These are phyloP conservation scores for Colletotrichum higginsianum DNA, from an alignment of 2,329 filamentous ascomycete genomes.

Conservation along the genomic window DNA sequence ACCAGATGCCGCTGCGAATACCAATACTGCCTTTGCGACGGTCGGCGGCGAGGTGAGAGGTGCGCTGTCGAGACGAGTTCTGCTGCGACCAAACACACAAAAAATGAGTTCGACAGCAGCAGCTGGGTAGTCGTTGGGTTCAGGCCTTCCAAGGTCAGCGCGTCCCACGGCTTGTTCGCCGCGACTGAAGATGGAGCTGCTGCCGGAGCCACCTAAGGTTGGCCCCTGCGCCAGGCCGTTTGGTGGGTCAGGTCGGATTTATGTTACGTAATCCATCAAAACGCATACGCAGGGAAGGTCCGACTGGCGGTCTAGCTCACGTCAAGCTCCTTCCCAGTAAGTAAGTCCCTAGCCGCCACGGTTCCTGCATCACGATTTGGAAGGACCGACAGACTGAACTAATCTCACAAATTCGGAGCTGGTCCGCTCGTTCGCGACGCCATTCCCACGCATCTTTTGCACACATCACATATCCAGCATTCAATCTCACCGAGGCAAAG, in stretches of 20 bases:
- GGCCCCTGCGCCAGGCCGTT: slow-evolving; percentile 21
- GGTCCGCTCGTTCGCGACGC: neutral
- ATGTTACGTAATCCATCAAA: slow-evolving; percentile 20
- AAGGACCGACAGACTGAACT: neutral
- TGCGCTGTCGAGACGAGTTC: slow-evolving; percentile 3
- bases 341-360: slow-evolving; percentile 1
- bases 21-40: neutral
- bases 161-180: slow-evolving; percentile 37
- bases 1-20: slow-evolving; percentile 6
- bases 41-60: slow-evolving; percentile 1
- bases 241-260: slow-evolving; percentile 8
- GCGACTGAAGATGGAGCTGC: slow-evolving; percentile 42
- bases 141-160: slow-evolving; percentile 37
- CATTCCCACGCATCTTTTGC: neutral
- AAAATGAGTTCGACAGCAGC: slow-evolving; percentile 36
- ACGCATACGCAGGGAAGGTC: neutral
- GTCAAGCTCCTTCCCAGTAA: slow-evolving; percentile 14
- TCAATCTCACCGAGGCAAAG: neutral
- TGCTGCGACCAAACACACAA: slow-evolving; percentile 36
- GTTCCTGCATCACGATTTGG: neutral
- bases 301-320: slow-evolving; percentile 17
- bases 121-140: slow-evolving; percentile 20
- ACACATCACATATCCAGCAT: neutral
- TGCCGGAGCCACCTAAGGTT: slow-evolving; percentile 29
- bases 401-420: neutral